A percentile compares a stretch with the other conserved stretches of the same genome.
These are phyloP conservation scores for Lodderomyces margitis DNA, from an alignment of 1,139 yeast genomes.

Conservation along the genomic window DNA sequence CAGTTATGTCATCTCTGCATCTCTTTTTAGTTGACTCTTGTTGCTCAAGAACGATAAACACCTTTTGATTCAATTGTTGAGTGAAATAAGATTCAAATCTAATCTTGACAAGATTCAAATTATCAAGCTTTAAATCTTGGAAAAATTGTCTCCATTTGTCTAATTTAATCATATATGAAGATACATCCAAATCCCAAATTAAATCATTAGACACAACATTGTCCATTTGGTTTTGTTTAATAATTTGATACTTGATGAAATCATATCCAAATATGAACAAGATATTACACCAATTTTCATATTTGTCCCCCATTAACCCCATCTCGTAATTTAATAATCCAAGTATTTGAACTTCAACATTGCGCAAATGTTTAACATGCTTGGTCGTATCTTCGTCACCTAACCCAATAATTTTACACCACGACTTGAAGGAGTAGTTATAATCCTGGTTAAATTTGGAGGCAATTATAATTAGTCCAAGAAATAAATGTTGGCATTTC, in stretches of 20 bases:
- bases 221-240: constrained; percentile 12
- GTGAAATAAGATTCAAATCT: constrained; percentile 32
- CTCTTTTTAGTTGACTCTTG: neutral
- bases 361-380: constrained; percentile 43
- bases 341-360: constrained; percentile 56
- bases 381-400: constrained; percentile 21
- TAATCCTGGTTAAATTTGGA: constrained; percentile 74
- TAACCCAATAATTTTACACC: constrained; percentile 74
- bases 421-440: constrained; percentile 65
- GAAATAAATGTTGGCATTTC: constrained; percentile 62
- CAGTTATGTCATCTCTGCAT: neutral
- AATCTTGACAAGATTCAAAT: constrained; percentile 23
- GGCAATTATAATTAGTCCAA: constrained; percentile 66
- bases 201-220: constrained; percentile 19
- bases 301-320: constrained; percentile 48
- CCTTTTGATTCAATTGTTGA: constrained; percentile 35
- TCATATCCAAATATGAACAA: constrained; percentile 46
- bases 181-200: constrained; percentile 28
- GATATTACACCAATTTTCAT: constrained; percentile 56
- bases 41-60: constrained; percentile 19
- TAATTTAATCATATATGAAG: constrained; percentile 18
- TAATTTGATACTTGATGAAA: constrained; percentile 31
- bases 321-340: constrained; percentile 54
- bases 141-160: constrained; percentile 34
- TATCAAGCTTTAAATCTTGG: constrained; percentile 18